Percentiles rank a stretch among this genome's conserved stretches.
Evolutionary conservation across 257 asterid species (phyloP).

Genomic region (Jacaranda copaia): DNA sequence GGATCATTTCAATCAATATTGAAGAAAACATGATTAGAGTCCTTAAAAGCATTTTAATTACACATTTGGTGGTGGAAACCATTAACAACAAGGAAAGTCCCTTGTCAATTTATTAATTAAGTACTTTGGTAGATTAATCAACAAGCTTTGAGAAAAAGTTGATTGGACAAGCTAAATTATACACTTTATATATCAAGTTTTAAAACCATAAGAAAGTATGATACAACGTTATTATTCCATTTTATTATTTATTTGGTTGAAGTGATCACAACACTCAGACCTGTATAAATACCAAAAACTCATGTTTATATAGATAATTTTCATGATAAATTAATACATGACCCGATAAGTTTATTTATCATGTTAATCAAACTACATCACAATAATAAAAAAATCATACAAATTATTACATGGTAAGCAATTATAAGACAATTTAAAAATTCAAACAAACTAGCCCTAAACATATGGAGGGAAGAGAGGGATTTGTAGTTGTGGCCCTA

Average conservation of each 20-base stretch:
- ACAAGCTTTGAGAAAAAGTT: constrained; percentile 45
- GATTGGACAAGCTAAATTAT: constrained; percentile 45
- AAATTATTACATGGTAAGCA: too few relatives aligned
- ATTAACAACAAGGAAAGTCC: constrained; percentile 48
- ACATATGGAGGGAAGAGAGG: background rate
- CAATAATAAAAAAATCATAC: too few relatives aligned
- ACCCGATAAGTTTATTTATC: too few relatives aligned
- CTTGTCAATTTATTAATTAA: constrained; percentile 42
- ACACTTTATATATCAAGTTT: constrained; percentile 32
- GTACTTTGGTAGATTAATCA: constrained; percentile 57
- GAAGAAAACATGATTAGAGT: constrained; percentile 64
- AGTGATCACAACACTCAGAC: too few relatives aligned
- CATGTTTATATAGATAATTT: too few relatives aligned
- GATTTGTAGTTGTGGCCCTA: constrained; percentile 37
- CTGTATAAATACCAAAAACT: too few relatives aligned
- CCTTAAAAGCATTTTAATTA: constrained; percentile 43
- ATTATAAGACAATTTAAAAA: too few relatives aligned
- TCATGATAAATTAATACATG: too few relatives aligned
- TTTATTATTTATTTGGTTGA: too few relatives aligned
- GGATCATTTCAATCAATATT: constrained; percentile 74
- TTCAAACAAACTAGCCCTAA: too few relatives aligned
- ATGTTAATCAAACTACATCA: too few relatives aligned
- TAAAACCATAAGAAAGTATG: constrained; percentile 25
- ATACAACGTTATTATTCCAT: too few relatives aligned
- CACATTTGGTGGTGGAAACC: constrained; percentile 68